These are phyloP conservation scores for Solanum tacnaense DNA, from an alignment of 257 asterid species.

Conservation along the genomic window DNA sequence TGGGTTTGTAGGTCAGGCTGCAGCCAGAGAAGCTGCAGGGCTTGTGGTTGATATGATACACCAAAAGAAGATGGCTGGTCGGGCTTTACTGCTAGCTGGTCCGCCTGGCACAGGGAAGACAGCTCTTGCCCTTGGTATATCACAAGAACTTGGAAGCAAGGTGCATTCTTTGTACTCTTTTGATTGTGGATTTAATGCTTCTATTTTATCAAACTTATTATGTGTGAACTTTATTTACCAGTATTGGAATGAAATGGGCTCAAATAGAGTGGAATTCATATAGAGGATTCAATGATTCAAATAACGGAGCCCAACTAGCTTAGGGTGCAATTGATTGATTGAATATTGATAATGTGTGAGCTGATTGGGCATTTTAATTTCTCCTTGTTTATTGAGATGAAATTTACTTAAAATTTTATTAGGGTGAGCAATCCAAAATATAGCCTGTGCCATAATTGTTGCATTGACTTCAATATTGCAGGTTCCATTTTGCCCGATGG, in stretches of 20 bases:
- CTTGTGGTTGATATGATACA: constrained; percentile 96
- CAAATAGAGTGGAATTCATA: neutral
- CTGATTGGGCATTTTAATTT: neutral
- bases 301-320: neutral
- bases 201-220: neutral
- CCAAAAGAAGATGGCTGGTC: constrained; percentile 96
- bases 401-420: neutral
- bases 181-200: neutral
- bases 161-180: constrained; percentile 15
- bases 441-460: neutral
- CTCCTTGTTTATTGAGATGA: neutral
- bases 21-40: constrained; percentile 90
- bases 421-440: neutral
- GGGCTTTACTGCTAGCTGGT: constrained; percentile 81
- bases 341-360: neutral
- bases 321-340: neutral
- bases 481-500: constrained; percentile 99
- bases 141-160: constrained; percentile 98
- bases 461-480: constrained; percentile 13
- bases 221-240: neutral
- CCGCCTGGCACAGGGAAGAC: constrained; percentile 99
- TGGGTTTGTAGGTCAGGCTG: constrained; percentile 91
- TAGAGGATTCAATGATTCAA: neutral
- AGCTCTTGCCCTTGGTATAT: constrained; percentile 88
- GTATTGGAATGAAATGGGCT: neutral